phyloP scores from a whole-genome alignment of 2,329 filamentous ascomycete genomes.

The Arthrinium phaeospermum region DNA sequence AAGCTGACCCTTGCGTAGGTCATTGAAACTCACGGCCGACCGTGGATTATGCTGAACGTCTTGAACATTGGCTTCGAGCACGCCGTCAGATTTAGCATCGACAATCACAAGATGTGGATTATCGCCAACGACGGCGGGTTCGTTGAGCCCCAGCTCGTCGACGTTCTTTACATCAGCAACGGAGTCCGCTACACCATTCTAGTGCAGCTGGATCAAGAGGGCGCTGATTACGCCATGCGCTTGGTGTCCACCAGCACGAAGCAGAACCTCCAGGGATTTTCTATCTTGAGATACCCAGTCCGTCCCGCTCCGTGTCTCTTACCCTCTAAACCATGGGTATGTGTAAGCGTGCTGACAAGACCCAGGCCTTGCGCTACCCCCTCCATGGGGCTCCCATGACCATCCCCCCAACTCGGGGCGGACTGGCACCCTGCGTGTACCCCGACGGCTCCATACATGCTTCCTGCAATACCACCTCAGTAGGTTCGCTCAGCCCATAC shows the following conservation, averaged over 20 bases:
- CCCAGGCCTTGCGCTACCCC: neutral
- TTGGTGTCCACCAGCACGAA: constrained; percentile 31
- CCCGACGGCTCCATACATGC: neutral
- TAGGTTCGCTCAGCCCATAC: constrained; percentile 18
- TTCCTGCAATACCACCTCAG: neutral
- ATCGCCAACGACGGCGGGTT: constrained; percentile 34
- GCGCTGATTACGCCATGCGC: constrained; percentile 31
- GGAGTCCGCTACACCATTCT: constrained; percentile 30
- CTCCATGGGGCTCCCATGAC: constrained; percentile 13
- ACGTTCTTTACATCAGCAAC: constrained; percentile 28
- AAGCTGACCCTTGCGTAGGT: constrained; percentile 8
- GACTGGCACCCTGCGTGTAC: neutral
- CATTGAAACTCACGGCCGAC: constrained; percentile 26
- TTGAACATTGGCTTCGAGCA: constrained; percentile 30
- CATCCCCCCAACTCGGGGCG: neutral
- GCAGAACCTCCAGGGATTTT: constrained; percentile 33
- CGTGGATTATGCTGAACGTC: constrained; percentile 29
- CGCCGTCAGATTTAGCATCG: constrained; percentile 27
- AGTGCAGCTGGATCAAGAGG: constrained; percentile 27
- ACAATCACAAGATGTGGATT: constrained; percentile 32
- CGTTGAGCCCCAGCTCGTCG: constrained; percentile 21
- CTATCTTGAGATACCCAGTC: constrained; percentile 29
- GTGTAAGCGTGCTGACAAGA: neutral
- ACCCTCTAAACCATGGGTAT: neutral
- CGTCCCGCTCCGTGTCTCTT: neutral